Percentiles rank a stretch among this genome's conserved stretches.
Evolutionary conservation across 2,329 filamentous ascomycete species (phyloP).

Genomic region (Ilyonectria mors-panacis): DNA sequence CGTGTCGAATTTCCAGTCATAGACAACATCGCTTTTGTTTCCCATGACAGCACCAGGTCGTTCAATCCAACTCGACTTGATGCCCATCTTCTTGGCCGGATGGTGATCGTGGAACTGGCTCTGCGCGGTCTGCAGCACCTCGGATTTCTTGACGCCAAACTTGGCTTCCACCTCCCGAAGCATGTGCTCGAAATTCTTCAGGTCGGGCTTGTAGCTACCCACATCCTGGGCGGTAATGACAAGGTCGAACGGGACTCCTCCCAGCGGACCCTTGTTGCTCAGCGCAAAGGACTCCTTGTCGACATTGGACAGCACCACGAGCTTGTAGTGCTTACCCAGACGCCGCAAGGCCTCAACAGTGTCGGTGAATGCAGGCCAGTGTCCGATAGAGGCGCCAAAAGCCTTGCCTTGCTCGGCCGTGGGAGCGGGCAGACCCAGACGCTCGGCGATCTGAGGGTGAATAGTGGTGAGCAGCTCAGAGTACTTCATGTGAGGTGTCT

Average conservation of each 20-base stretch:
- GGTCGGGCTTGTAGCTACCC: conserved; percentile 79
- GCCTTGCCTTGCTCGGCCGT: conserved; percentile 57
- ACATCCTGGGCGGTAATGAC: conserved; percentile 80
- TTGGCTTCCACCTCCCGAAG: conserved; percentile 65
- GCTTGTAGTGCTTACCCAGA: conserved; percentile 67
- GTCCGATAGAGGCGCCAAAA: conserved; percentile 68
- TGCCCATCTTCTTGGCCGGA: conserved; percentile 71
- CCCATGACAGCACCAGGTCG: conserved; percentile 58
- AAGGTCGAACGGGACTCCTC: conserved; percentile 69
- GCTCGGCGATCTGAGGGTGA: conserved; percentile 62
- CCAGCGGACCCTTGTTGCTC: conserved; percentile 62
- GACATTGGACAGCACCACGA: conserved; percentile 72
- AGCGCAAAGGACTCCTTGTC: conserved; percentile 66
- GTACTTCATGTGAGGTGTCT: conserved; percentile 72
- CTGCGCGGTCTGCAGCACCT: conserved; percentile 78
- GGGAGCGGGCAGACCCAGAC: conserved; percentile 56
- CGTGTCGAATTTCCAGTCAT: conserved; percentile 71
- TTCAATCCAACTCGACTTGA: conserved; percentile 75
- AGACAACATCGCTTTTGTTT: conserved; percentile 61
- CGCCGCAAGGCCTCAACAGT: conserved; percentile 67
- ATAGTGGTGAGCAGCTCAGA: conserved; percentile 68
- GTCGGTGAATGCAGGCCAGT: conserved; percentile 73
- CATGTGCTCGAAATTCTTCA: conserved; percentile 77
- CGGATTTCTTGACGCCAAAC: conserved; percentile 69
- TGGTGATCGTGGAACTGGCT: conserved; percentile 80